Evolutionary conservation across 345 rosid species (phyloP), one percentile per base, ranked within the genome.

Genomic region (Eucalyptus shirleyi): DNA sequence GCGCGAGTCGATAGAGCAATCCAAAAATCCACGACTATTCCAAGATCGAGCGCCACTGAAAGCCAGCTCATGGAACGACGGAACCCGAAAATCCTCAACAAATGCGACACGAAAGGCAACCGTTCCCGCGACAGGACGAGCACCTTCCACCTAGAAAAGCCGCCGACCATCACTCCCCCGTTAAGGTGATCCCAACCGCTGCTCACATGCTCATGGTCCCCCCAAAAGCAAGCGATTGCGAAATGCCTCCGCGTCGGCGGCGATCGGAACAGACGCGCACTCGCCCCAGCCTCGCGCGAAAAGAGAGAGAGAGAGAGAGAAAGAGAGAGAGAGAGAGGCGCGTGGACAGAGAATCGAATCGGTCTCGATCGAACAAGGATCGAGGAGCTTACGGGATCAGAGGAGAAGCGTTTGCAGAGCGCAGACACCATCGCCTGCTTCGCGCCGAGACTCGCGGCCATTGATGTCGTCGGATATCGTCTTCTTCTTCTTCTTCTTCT

Each of bases 391-490:
- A 97, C 99, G 85, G 95, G 92, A 51, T 93, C 92, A 51, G 94
- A 60, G 42, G 94, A 92, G 87, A 97, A 90, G 88, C 94, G 95
- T 86, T 95, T 93, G 92, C 95, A 92, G 88, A 96, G 95, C 93
- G 95, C 92, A 87, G 92, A 91, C 34, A 92, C 88, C 49, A 96
- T 89, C 90, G 72, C 17, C 92, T 94, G 93, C 91, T 93, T 95
- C 90, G 91, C 92, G 24, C 69, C 47, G 69, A 21, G 80, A 86
- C 8, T 44, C 59, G 89, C 69, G 5, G 89, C 90, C 91, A 87
- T 89, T 56, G 62, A 56, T 56, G 19, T 28, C 67, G 28, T 89
- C 7, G 81, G 32, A 56, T 59, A 6, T 69, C 81, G 4, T 5
- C 81, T 37, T 34, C 81, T 16, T 23, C 86, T 26, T 26, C 89